Base-by-base conservation (phyloP, 1,284 basidiomycete genomes). In the Sporisorium iseilematis-ciliati region DNA sequence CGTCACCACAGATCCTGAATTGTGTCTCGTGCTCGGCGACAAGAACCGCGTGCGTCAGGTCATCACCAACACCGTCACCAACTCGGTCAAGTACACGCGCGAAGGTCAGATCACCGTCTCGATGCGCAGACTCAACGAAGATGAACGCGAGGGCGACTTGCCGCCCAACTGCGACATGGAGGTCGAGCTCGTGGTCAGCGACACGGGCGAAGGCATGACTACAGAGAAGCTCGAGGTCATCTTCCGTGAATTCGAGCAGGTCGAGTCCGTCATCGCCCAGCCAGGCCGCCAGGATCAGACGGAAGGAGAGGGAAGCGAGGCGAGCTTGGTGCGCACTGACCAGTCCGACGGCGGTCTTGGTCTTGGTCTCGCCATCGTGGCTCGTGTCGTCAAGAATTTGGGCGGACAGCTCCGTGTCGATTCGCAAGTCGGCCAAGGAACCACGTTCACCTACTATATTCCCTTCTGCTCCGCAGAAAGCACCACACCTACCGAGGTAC, bases 211-310 rank as follows among this genome's bases (percentile, higher is more conserved):
- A 75, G 93, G 93, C 5, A 95, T 95, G 54, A 85, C 90, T 0
- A 87, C 88, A 7, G 88, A 88, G 43, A 92, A 92, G 84, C 88
- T 95, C 25, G 92, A 93, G 82, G 90, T 89, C 63, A 93, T 95
- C 67, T 95, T 95, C 86, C 88, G 93, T 56, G 92, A 93, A 67
- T 92, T 95, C 68, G 93, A 94, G 85, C 91, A 93, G 77, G 92
- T 93, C 3, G 92, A 93, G 73, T 89, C 89, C 5, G 84, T 80
- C 85, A 75, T 79, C 41, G 64, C 78, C 14, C 63, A 64, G 54
- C 63, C 70, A 2, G 68, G 73, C 14, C 60, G 68, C 21, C 52
- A 56, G 20, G 73, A 65, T 20, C n/a, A 40, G 12, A 11, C 23
- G 5, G 63, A 66, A 4, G 18, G 21, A 21, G 65, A 69, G 35